Evolutionary conservation across 768 basidiomycete species (phyloP), one percentile per base, ranked within the genome.

Genomic region (Kwoniella dendrophila): DNA sequence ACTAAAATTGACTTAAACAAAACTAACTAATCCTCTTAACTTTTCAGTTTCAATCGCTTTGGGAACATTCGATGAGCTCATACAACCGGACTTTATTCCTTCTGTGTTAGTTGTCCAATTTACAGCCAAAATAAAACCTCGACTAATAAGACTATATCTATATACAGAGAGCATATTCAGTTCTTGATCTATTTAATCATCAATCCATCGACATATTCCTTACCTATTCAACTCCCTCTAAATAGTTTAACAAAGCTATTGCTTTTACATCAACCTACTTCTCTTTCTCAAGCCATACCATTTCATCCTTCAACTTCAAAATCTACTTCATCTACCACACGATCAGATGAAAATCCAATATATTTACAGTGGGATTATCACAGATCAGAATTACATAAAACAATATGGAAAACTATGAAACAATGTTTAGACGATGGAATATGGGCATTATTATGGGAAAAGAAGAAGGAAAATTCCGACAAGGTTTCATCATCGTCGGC

Each of bases 111-210:
- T 51, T 14, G 10, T 4, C 20, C n/a, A n/a, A 24, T 30, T 43
- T 22, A 34, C 27, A 2, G 20, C 16, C 20, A 29, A 18, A 24
- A 20, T 20, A 18, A n/a, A 36, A 27, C 34, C 38, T 43, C 30
- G 44, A 36, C 16, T 7, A 34, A 6, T 20, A 32, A 29, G 3
- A 38, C 52, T n/a, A 27, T 22, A 22, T 3, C 34, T 27, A 45
- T 30, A 12, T 22, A 12, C 27, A 71, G 67, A 18, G 59, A 59
- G 53, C 71, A 72, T 41, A 49, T 72, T 24, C 71, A 70, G 36
- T 54, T 68, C 29, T 55, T 72, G 22, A 48, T 70, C 2, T 63
- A 67, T 49, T 61, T 72, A 6, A 26, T 49, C 2, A 26, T 62
- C n/a, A 49, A 50, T 36, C 72, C 57, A 22, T 44, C 57, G 3